phyloP scores from a whole-genome alignment of 805 yeast genomes.

The Lipomyces chichibuensis region DNA sequence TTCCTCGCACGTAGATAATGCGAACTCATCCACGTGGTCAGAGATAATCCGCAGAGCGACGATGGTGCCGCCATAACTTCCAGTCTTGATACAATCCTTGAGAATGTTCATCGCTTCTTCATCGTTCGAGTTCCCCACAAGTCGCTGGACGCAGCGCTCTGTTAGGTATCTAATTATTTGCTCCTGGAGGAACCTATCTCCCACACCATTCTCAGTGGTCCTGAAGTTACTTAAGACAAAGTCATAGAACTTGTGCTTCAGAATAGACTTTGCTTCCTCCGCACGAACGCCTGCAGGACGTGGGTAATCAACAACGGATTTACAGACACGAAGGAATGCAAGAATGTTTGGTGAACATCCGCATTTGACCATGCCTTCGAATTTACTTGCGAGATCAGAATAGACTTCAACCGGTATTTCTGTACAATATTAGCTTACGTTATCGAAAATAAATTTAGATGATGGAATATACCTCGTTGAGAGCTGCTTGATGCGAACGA shows the following conservation, averaged over 20 bases:
- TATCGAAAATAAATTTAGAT: background rate
- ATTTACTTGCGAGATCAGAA: conserved; percentile 5
- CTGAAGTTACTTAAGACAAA: background rate
- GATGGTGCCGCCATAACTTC: conserved; percentile 6
- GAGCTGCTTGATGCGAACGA: background rate
- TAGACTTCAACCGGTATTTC: conserved; percentile 5
- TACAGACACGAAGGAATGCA: conserved; percentile 16
- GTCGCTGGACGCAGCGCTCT: background rate
- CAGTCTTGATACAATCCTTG: conserved; percentile 6
- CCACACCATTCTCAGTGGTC: background rate
- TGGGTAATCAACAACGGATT: conserved; percentile 7
- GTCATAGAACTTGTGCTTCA: background rate
- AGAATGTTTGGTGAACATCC: conserved; percentile 16
- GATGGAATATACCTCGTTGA: background rate
- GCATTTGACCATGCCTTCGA: conserved; percentile 14
- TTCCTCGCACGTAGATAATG: background rate
- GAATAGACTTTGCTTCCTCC: background rate
- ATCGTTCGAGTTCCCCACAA: background rate
- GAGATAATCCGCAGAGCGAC: conserved; percentile 5
- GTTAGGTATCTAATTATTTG: conserved; percentile 10
- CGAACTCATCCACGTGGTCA: background rate
- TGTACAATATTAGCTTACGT: background rate
- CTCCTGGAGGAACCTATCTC: conserved; percentile 21
- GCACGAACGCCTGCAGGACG: background rate
- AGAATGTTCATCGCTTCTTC: background rate